Percentiles rank a stretch among this genome's conserved stretches.
phyloP scores from a whole-genome alignment of 352 stramenopile species.

The Phytophthora colocasiae region DNA sequence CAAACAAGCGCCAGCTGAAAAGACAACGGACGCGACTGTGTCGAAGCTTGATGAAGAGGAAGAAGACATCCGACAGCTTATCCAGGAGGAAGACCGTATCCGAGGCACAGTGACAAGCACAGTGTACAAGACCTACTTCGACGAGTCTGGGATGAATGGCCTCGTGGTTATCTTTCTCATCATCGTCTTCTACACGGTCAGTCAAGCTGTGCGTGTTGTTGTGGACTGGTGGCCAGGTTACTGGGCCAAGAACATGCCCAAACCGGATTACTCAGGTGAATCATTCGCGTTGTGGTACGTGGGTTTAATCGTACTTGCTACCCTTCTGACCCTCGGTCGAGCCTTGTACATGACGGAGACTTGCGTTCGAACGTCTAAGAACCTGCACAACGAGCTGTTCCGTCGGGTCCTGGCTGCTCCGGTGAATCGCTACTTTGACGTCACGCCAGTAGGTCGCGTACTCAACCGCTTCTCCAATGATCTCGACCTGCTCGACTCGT shows the following conservation, averaged over 20 bases:
- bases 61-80: slow-evolving; percentile 1
- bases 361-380: slow-evolving; percentile 31
- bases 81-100: slow-evolving; percentile 35
- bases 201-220: slow-evolving; percentile 25
- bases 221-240: slow-evolving; percentile 40
- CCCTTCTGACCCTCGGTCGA: slow-evolving; percentile 17
- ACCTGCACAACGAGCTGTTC: slow-evolving; percentile 44
- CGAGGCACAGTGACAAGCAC: slow-evolving; percentile 19
- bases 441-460: slow-evolving; percentile 52
- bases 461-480: slow-evolving; percentile 62
- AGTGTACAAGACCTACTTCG: slow-evolving; percentile 36
- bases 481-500: slow-evolving; percentile 51
- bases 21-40: neutral
- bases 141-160: slow-evolving; percentile 29
- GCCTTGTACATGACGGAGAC: slow-evolving; percentile 31
- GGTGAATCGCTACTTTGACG: slow-evolving; percentile 55
- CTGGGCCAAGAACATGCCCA: slow-evolving; percentile 39
- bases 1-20: too few relatives aligned
- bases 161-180: slow-evolving; percentile 20
- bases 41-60: slow-evolving; percentile 4
- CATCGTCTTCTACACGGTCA: slow-evolving; percentile 18
- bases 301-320: slow-evolving; percentile 32
- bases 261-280: slow-evolving; percentile 20
- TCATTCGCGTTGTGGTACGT: slow-evolving; percentile 43
- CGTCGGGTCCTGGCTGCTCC: slow-evolving; percentile 48